Evolutionary conservation across 1,284 basidiomycete genomes (phyloP), one percentile per base, ranked within the genome.

Genomic region (Vanrija sp.): DNA sequence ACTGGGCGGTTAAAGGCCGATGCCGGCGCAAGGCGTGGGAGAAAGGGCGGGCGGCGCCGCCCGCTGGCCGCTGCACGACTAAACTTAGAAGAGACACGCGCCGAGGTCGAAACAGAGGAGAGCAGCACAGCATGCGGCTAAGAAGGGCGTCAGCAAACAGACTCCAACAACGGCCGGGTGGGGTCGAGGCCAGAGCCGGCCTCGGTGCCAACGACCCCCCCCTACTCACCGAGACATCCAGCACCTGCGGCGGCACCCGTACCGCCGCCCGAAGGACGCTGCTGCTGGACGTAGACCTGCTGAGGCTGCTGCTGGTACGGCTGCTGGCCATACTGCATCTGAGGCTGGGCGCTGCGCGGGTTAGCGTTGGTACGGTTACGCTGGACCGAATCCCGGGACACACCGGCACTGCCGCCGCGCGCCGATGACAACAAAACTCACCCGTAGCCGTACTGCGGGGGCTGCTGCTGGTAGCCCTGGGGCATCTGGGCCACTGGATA

Each of bases 211-310:
- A 28, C 28, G 28, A 7, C 28, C 28, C 28, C 10, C 14, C 2
- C 9, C 10, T 14, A 58, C 52, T 51, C 49, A 58, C 57, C 57
- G 39, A 51, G 50, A 51, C 57, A 59, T 19, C 57, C 57, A 5
- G 29, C 21, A 16, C 46, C 55, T 2, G 38, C 55, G 1, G 46
- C 58, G 10, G 55, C 58, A 15, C 29, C 59, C 7, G 45, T 52
- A 6, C 44, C 52, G 3, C 15, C 57, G 14, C 44, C 59, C n/a
- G 44, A 52, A 9, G 50, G 49, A 8, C 44, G 54, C 45, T 52
- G 50, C 51, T 61, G 59, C 55, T 61, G 59, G 42, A 61, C 59
- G 45, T 58, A 55, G 34, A 61, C 53, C 7, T 52, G 59, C 52
- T 54, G 59, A 42, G 40, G 48, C 49, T 49, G 46, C 29, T 46